These are phyloP conservation scores for Exophiala xenobiotica DNA, from an alignment of 2,329 filamentous ascomycete genomes.

Conservation along the genomic window DNA sequence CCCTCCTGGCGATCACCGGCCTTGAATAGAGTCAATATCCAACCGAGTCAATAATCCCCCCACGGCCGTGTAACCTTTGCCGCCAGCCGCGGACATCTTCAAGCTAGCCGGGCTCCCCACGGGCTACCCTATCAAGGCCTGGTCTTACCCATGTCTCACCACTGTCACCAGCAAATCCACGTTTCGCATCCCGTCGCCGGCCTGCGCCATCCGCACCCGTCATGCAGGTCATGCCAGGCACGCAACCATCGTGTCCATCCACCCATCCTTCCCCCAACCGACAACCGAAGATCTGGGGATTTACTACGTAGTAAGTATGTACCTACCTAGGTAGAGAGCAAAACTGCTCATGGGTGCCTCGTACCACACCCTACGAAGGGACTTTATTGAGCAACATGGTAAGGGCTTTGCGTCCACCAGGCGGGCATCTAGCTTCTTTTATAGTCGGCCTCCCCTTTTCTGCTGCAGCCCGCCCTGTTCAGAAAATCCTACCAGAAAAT, in stretches of 20 bases:
- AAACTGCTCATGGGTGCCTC: no score
- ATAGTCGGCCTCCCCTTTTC: no score
- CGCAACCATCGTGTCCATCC: not conserved
- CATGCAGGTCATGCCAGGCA: not conserved
- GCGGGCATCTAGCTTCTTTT: no score
- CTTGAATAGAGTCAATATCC: no score
- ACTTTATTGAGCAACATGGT: no score
- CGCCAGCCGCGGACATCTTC: not conserved
- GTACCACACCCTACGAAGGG: not conserved
- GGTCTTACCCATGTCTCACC: not conserved
- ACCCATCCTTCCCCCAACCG: not conserved
- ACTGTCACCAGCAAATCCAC: not conserved
- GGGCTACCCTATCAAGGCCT: not conserved
- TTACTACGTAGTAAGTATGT: no score
- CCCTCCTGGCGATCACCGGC: no score
- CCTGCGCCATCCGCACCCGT: constrained; percentile 8
- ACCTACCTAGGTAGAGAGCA: no score
- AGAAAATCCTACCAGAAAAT: not conserved
- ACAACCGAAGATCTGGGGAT: constrained; percentile 7
- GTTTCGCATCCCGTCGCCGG: not conserved
- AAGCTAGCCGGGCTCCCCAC: not conserved
- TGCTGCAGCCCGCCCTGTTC: no score
- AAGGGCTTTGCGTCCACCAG: no score
- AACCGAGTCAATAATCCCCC: no score
- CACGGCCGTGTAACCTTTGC: not conserved